A percentile compares a stretch with the other conserved stretches of the same genome.
Evolutionary conservation across 352 stramenopile genomes (phyloP).

Genomic region (Pythium scleroteichum): DNA sequence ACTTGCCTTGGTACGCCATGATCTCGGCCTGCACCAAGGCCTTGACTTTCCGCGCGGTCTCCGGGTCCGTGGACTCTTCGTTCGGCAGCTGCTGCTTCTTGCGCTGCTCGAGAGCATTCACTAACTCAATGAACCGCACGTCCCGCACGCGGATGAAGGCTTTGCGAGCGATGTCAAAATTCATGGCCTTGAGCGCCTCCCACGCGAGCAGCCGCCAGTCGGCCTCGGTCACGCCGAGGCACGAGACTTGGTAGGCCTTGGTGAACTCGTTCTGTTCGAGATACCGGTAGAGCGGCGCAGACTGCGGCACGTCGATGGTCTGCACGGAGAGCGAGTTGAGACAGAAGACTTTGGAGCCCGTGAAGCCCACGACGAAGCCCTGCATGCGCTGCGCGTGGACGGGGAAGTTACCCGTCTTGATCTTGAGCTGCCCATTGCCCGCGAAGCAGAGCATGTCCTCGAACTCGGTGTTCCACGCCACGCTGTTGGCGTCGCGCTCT

Average conservation of each 20-base stretch:
- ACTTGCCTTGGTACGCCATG: conserved; percentile 91
- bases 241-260: conserved; percentile 89
- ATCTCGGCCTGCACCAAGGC: conserved; percentile 88
- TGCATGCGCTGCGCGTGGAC: conserved; percentile 90
- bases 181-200: conserved; percentile 85
- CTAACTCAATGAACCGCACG: conserved; percentile 90
- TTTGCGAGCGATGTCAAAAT: conserved; percentile 79
- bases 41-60: conserved; percentile 56
- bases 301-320: conserved; percentile 92
- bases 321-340: conserved; percentile 85
- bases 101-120: conserved; percentile 81
- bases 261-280: conserved; percentile 89
- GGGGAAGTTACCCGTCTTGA: conserved; percentile 89
- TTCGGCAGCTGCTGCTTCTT: conserved; percentile 61
- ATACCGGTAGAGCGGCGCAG: conserved; percentile 85
- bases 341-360: conserved; percentile 91
- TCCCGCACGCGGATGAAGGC: conserved; percentile 91
- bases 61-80: conserved; percentile 30
- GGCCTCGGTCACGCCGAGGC: conserved; percentile 92
- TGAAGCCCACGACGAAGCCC: conserved; percentile 93
- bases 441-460: conserved; percentile 95
- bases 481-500: conserved; percentile 84
- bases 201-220: conserved; percentile 88
- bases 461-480: conserved; percentile 94
- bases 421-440: conserved; percentile 86